A percentile compares a stretch with the other conserved stretches of the same genome.
Evolutionary conservation across 208 protist species (phyloP).

Genomic region (Leishmania turanica): DNA sequence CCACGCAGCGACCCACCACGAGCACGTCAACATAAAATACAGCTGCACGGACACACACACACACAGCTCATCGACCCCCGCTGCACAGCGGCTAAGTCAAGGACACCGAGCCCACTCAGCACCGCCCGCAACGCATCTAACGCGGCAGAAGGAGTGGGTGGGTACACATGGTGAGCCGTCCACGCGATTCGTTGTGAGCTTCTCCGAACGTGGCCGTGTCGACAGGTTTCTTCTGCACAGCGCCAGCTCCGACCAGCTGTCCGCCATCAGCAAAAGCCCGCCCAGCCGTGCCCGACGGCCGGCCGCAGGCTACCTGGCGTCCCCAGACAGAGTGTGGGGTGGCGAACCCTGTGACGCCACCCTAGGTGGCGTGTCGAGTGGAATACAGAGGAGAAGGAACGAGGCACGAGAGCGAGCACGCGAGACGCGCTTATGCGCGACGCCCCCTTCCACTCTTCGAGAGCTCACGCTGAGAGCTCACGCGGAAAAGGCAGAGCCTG

Average conservation of each 20-base stretch:
- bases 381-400: background rate
- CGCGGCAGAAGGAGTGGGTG: background rate
- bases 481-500: constrained; percentile 63
- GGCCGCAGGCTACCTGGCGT: background rate
- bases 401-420: background rate
- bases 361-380: background rate
- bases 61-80: background rate
- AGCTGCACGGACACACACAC: background rate
- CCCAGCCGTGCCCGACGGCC: background rate
- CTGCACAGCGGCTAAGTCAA: too few relatives aligned
- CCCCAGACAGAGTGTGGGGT: background rate
- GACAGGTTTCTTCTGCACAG: background rate
- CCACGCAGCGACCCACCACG: background rate
- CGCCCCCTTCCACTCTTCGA: background rate
- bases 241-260: background rate
- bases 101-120: background rate
- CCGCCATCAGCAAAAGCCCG: background rate
- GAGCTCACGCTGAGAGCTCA: constrained; percentile 35
- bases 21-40: background rate
- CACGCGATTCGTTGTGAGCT: background rate
- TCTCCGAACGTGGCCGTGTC: background rate
- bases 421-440: background rate
- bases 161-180: background rate
- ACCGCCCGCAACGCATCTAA: background rate
- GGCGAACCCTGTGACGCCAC: too few relatives aligned